These are phyloP conservation scores for Mallotus nudiflorus DNA, from an alignment of 345 rosid species.

Conservation along the genomic window DNA sequence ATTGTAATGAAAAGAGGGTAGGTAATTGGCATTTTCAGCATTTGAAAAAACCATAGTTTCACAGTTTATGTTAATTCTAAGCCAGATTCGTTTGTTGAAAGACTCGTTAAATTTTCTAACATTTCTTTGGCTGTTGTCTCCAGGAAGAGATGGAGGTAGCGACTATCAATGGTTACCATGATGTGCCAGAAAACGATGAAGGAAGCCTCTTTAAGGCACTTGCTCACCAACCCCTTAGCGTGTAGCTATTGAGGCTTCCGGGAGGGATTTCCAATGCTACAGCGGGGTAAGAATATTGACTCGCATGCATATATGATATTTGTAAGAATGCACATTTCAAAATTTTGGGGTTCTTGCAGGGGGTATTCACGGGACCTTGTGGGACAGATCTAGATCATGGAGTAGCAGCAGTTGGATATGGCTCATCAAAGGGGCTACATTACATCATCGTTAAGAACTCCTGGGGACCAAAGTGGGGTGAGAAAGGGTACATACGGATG, in stretches of 20 bases:
- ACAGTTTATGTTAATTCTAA: neutral
- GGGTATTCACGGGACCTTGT: conserved; percentile 70
- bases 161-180: conserved; percentile 51
- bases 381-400: conserved; percentile 69
- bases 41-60: neutral
- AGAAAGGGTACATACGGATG: conserved; percentile 74
- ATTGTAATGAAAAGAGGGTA: conserved; percentile 50
- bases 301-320: neutral
- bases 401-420: conserved; percentile 84
- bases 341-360: conserved; percentile 37
- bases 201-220: conserved; percentile 51
- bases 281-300: conserved; percentile 38
- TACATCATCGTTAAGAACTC: conserved; percentile 82
- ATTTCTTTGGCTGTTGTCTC: neutral
- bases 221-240: conserved; percentile 57
- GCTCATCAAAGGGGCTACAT: conserved; percentile 60
- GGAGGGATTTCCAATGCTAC: conserved; percentile 62
- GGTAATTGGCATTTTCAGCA: no score
- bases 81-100: neutral
- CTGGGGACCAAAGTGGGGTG: conserved; percentile 87
- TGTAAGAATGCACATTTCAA: neutral
- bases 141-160: conserved; percentile 46
- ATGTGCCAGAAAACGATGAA: conserved; percentile 50
- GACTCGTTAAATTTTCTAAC: neutral
- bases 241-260: conserved; percentile 59